Percentiles rank a stretch among this genome's conserved stretches.
phyloP scores from a whole-genome alignment of 2,329 filamentous ascomycete species.

The Xylariaceae sp. region DNA sequence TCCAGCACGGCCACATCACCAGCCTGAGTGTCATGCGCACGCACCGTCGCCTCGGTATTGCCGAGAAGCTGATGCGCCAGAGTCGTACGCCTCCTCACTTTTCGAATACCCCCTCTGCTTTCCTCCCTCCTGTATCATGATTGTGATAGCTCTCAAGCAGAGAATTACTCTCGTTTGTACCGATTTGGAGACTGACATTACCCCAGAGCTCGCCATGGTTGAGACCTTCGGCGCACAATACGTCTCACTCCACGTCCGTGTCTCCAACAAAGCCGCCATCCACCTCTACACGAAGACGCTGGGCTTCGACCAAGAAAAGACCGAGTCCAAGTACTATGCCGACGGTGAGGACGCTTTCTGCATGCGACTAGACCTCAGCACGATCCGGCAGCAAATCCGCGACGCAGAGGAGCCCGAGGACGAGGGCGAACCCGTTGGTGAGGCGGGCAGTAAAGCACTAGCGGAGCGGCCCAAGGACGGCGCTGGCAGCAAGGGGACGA shows the following conservation, averaged over 20 bases:
- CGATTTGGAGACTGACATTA: too few species aligned
- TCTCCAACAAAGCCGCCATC: constrained; percentile 87
- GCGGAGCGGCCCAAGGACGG: constrained; percentile 19
- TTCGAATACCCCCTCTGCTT: too few species aligned
- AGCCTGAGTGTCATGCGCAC: constrained; percentile 94
- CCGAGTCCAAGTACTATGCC: constrained; percentile 88
- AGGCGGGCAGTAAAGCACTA: constrained; percentile 29
- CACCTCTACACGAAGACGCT: constrained; percentile 91
- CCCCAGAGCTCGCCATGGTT: constrained; percentile 85
- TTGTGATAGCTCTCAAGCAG: too few species aligned
- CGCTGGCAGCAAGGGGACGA: constrained; percentile 5
- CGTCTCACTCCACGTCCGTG: constrained; percentile 91
- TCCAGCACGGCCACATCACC: constrained; percentile 95
- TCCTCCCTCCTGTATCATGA: too few species aligned
- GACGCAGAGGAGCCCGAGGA: constrained; percentile 43
- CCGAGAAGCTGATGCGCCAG: constrained; percentile 96
- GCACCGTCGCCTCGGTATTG: constrained; percentile 83
- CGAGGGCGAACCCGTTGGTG: constrained; percentile 70
- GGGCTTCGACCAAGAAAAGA: constrained; percentile 82
- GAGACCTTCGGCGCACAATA: constrained; percentile 89
- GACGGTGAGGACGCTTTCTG: constrained; percentile 94
- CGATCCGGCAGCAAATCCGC: constrained; percentile 51
- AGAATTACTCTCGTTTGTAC: background rate
- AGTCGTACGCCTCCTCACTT: constrained; percentile 60
- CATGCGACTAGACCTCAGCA: constrained; percentile 80